Evolutionary conservation across 148 eudicot species (phyloP), one percentile per base, ranked within the genome.

Genomic region (Beta vulgaris): DNA sequence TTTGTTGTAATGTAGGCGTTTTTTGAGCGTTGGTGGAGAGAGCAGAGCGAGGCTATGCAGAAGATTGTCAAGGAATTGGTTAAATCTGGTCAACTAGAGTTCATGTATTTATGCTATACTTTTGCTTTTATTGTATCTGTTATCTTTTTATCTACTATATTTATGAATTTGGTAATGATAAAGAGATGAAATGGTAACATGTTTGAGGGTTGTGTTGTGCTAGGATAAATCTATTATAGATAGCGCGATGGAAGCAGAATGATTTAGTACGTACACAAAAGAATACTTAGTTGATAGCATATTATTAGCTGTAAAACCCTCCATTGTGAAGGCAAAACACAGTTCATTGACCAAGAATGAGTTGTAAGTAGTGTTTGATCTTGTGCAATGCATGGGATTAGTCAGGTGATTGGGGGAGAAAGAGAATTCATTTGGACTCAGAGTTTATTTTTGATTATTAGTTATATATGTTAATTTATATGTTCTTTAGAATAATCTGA

Each of bases 21-120:
- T 87, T 91, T 96, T 84, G 90, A 92, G 85, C 87, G 97, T 23
- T 96, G 99, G 99, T 96, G 99, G 99, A 84, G 83, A 71, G 86
- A 86, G 29, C 99, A 96, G 77, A 92, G 86, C 70, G 85, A 84
- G 69, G 75, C 48, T 49, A 77, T 87, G 46, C 83, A 91, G 78
- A 73, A 37, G 48, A 82, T 79, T 35, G 97, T 89, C 80, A 88
- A 84, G 70, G 75, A 70, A 39, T 82, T 96, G 34, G 91, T 96
- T 31, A 80, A 77, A 64, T 87, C 90, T 73, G 99, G 99, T 79
- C 99, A 89, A 84, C 87, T 92, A 61, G 99, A 96, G 76, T 76
- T 96, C 73, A 87, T 96, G 99, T 96, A 89, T 51, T 72, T 37
- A 59, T 29, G 19, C 60, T 57, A 32, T n/a, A 18, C 43, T 65